Evolutionary conservation across 192 early-diverging fungal genomes (phyloP).

Genomic region (Coemansia sp.): DNA sequence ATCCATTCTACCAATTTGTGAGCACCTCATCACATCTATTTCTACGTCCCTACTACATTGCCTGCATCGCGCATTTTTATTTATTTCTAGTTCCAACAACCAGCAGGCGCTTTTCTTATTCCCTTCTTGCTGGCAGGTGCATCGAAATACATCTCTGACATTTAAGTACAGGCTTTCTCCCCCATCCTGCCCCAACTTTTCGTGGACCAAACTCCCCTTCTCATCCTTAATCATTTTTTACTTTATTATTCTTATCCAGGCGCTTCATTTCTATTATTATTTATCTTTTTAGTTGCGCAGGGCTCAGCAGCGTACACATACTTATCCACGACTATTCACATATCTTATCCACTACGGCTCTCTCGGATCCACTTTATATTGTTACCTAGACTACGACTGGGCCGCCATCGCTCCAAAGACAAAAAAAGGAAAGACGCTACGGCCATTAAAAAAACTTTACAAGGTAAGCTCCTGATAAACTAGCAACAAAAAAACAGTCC

Average conservation of each 20-base stretch:
- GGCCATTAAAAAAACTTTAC: background rate
- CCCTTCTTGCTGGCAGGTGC: slow-evolving; percentile 1
- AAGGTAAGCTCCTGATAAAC: slow-evolving; percentile 1
- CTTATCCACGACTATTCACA: background rate
- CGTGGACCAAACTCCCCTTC: slow-evolving; percentile 5
- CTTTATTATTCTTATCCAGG: slow-evolving; percentile 7
- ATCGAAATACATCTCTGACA: slow-evolving; percentile 15
- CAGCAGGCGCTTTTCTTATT: background rate
- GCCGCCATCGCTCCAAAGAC: background rate
- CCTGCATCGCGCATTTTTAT: background rate
- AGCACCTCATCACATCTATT: background rate
- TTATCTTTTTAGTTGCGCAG: background rate
- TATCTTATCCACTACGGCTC: background rate
- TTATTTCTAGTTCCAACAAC: background rate
- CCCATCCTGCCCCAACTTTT: slow-evolving; percentile 16
- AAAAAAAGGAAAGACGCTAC: background rate
- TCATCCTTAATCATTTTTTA: slow-evolving; percentile 4
- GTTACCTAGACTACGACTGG: background rate
- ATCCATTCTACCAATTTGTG: background rate
- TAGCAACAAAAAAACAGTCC: slow-evolving; percentile 1
- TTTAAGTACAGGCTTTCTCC: slow-evolving; percentile 4
- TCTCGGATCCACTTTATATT: background rate
- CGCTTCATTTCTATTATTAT: background rate
- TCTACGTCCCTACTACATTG: background rate
- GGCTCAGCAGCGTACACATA: background rate